Percentiles rank a stretch among this genome's conserved stretches.
These are phyloP conservation scores for Collariella sp. DNA, from an alignment of 495 filamentous ascomycete species.

Conservation along the genomic window DNA sequence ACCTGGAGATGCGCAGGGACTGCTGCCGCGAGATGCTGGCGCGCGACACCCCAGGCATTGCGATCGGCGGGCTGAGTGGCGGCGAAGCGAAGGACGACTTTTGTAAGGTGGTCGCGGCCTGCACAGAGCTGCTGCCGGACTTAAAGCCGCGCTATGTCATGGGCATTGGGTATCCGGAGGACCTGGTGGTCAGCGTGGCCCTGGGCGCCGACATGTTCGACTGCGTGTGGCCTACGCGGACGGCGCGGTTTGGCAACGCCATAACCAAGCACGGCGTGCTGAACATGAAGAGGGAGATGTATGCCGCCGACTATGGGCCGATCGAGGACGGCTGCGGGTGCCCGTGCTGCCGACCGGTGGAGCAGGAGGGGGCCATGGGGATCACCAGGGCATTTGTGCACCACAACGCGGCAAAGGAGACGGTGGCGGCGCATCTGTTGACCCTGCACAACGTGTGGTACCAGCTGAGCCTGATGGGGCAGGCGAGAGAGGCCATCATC, in stretches of 20 bases:
- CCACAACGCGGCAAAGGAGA: constrained; percentile 89
- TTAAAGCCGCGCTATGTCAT: constrained; percentile 94
- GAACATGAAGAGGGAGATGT: constrained; percentile 71
- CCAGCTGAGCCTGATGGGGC: constrained; percentile 71
- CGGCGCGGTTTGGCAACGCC: constrained; percentile 91
- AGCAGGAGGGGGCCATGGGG: constrained; percentile 61
- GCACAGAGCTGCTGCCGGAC: constrained; percentile 77
- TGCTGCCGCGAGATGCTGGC: constrained; percentile 87
- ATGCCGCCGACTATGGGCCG: constrained; percentile 69
- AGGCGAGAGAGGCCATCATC: constrained; percentile 67
- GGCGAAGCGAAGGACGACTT: constrained; percentile 58
- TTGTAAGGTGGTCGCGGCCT: constrained; percentile 65
- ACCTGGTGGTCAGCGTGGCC: constrained; percentile 82
- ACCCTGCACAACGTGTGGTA: constrained; percentile 95
- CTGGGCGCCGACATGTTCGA: constrained; percentile 99
- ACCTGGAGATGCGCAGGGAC: constrained; percentile 75
- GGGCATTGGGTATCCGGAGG: constrained; percentile 96
- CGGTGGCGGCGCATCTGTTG: constrained; percentile 86
- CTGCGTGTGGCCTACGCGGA: constrained; percentile 96
- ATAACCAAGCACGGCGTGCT: constrained; percentile 72
- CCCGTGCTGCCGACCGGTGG: constrained; percentile 57
- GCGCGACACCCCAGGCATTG: constrained; percentile 88
- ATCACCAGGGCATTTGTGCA: constrained; percentile 85
- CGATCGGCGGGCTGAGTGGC: constrained; percentile 88
- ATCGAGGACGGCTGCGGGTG: constrained; percentile 78